A percentile compares a stretch with the other conserved stretches of the same genome.
These are phyloP conservation scores for Cladophialophora exuberans DNA, from an alignment of 2,329 filamentous ascomycete genomes.

Conservation along the genomic window DNA sequence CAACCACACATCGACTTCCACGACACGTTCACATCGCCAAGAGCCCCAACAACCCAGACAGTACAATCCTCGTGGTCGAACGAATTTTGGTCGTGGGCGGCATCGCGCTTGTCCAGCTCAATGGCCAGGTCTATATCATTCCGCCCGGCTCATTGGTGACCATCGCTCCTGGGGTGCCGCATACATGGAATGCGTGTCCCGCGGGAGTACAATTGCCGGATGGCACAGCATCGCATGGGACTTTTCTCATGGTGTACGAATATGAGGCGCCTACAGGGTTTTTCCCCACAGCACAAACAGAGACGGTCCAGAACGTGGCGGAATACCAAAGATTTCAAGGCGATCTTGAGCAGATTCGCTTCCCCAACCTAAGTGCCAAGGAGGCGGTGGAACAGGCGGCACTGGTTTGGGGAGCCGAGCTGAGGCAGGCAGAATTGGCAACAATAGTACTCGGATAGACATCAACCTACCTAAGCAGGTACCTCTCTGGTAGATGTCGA, in stretches of 20 bases:
- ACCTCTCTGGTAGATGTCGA: no score
- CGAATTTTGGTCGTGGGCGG: conserved; percentile 4
- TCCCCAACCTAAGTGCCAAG: neutral
- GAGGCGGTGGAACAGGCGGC: no score
- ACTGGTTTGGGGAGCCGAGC: no score
- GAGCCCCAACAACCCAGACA: neutral
- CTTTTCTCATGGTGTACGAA: conserved; percentile 1
- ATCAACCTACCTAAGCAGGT: no score
- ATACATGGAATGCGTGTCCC: conserved; percentile 9
- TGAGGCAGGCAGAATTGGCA: no score
- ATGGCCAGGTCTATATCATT: neutral
- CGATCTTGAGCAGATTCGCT: neutral
- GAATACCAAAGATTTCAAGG: neutral
- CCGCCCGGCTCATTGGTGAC: neutral
- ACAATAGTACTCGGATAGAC: no score
- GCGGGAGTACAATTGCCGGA: conserved; percentile 2
- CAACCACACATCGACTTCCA: neutral
- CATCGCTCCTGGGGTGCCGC: conserved; percentile 3
- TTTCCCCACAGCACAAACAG: neutral
- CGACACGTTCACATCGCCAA: conserved; percentile 7
- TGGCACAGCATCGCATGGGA: neutral
- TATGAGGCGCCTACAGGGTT: conserved; percentile 3
- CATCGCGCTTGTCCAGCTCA: neutral
- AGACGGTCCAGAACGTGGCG: neutral
- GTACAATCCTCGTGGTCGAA: neutral